Evolutionary conservation across 306 rosid genomes (phyloP).

Genomic region (Mimosa bimucronata): DNA sequence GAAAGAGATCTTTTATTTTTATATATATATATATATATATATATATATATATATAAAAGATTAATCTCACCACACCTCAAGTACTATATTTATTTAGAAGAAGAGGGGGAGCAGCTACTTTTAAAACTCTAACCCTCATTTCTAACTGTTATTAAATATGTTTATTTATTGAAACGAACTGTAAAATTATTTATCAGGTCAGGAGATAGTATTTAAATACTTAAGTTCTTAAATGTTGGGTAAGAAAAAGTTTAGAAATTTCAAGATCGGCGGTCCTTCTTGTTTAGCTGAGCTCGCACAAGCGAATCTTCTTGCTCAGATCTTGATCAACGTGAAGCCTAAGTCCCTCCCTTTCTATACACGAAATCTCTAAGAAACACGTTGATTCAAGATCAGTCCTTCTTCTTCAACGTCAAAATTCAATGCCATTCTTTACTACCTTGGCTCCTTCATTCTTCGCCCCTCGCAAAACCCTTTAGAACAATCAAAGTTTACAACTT

Average conservation of each 20-base stretch:
- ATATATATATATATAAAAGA: too few relatives aligned
- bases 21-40: too few relatives aligned
- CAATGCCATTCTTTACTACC: conserved; percentile 5
- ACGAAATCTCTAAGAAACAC: background rate
- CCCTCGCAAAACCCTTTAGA: conserved; percentile 11
- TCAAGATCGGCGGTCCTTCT: background rate
- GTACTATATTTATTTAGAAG: too few relatives aligned
- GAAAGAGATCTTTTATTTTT: too few relatives aligned
- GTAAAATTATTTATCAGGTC: too few relatives aligned
- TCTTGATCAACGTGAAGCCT: background rate
- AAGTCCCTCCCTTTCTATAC: background rate
- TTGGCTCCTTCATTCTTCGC: too few relatives aligned
- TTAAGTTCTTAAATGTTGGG: background rate
- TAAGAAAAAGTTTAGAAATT: background rate
- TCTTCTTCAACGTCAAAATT: background rate
- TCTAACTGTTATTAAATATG: too few relatives aligned
- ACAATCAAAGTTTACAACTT: background rate
- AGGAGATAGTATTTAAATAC: too few relatives aligned
- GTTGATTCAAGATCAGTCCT: background rate
- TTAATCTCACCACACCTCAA: too few relatives aligned
- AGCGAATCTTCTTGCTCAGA: background rate
- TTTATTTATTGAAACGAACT: too few relatives aligned
- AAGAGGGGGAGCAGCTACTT: too few relatives aligned
- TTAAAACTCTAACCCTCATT: too few relatives aligned
- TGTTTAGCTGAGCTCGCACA: background rate